A percentile compares a stretch with the other conserved stretches of the same genome.
Conservation (phyloP, 108 stramenopile species). For the Seminavis robusta region DNA sequence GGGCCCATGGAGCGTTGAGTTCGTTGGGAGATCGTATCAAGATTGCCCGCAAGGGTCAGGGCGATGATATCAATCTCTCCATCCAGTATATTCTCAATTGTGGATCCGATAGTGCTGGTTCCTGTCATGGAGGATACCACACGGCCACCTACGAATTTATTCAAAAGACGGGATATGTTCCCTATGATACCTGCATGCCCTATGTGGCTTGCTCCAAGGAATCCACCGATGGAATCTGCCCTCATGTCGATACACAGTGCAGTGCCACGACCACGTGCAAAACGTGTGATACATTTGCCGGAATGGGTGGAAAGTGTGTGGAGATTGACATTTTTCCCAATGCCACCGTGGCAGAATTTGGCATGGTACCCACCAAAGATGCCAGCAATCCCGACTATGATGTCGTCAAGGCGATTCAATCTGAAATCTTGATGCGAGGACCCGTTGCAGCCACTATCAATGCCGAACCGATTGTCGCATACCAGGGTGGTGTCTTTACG, state of each 20-base stretch:
- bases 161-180: slow-evolving; percentile 54
- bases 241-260: slow-evolving; percentile 76
- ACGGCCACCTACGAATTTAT: slow-evolving; percentile 68
- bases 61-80: slow-evolving; percentile 71
- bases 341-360: slow-evolving; percentile 90
- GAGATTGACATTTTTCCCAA: slow-evolving; percentile 87
- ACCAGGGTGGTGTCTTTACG: slow-evolving; percentile 71
- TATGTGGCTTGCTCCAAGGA: slow-evolving; percentile 83
- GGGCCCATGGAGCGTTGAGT: slow-evolving; percentile 83
- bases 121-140: slow-evolving; percentile 87
- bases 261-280: slow-evolving; percentile 64
- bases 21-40: slow-evolving; percentile 89
- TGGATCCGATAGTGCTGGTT: slow-evolving; percentile 69
- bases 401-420: slow-evolving; percentile 58
- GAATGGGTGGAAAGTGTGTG: slow-evolving; percentile 73
- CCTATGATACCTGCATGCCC: slow-evolving; percentile 59
- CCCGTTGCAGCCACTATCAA: slow-evolving; percentile 88
- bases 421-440: slow-evolving; percentile 86
- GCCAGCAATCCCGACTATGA: slow-evolving; percentile 49
- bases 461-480: slow-evolving; percentile 74
- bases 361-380: too few relatives aligned
- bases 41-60: slow-evolving; percentile 71
- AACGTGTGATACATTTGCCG: slow-evolving; percentile 82
- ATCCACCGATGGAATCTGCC: slow-evolving; percentile 81
- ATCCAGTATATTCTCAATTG: slow-evolving; percentile 88